Conservation (phyloP, 345 rosid genomes). For the Populus euphratica region DNA sequence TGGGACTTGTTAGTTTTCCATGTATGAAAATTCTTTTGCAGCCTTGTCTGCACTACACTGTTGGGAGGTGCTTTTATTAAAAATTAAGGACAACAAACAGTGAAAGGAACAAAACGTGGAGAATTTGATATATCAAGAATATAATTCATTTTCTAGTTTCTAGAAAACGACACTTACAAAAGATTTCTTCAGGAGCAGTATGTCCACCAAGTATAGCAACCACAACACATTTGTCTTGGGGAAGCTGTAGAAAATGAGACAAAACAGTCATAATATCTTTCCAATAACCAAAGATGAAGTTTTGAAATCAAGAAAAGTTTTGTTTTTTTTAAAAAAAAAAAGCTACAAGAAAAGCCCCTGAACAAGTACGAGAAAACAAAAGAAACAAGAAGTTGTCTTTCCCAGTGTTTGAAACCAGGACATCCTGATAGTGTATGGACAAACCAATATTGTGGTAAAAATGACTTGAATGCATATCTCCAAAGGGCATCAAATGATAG, state of each 20-base stretch:
- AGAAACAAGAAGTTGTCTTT: background rate
- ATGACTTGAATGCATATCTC: background rate
- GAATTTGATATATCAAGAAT: background rate
- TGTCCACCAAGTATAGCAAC: constrained; percentile 81
- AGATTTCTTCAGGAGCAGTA: constrained; percentile 75
- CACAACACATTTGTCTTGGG: constrained; percentile 87
- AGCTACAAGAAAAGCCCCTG: background rate
- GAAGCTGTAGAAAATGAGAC: constrained; percentile 48
- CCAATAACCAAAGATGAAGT: background rate
- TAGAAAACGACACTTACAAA: constrained; percentile 53
- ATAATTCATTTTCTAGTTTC: background rate
- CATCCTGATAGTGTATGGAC: no score
- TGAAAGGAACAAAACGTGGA: background rate
- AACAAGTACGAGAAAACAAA: background rate
- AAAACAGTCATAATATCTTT: background rate
- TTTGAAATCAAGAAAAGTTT: background rate
- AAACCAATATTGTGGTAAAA: background rate
- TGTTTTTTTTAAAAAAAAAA: no score
- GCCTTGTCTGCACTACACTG: background rate
- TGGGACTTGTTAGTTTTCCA: background rate
- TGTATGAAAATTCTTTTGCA: background rate
- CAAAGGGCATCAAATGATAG: background rate
- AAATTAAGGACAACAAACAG: background rate
- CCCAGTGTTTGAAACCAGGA: background rate
- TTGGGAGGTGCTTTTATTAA: background rate